Conservation (phyloP, 805 yeast species). For the Yamadazyma akitaensis region DNA sequence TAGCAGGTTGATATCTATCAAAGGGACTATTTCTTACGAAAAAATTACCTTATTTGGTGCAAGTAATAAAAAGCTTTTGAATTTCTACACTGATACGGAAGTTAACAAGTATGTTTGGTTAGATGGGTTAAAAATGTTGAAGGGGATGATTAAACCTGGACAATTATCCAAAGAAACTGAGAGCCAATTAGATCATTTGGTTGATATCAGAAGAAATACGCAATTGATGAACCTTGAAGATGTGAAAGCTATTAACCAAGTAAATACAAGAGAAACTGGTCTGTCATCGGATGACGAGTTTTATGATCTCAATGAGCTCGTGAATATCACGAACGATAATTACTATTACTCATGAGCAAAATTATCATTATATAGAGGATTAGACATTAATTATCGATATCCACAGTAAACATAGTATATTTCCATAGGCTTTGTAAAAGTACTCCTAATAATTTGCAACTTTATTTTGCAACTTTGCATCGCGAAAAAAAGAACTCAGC, state of each 20-base stretch:
- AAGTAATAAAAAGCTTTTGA: slow-evolving; percentile 42
- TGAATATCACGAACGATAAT: slow-evolving; percentile 11
- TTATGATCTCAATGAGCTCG: slow-evolving; percentile 19
- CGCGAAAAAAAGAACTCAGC: slow-evolving; percentile 1
- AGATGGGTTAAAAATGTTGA: slow-evolving; percentile 64
- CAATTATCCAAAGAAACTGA: slow-evolving; percentile 37
- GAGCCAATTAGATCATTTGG: slow-evolving; percentile 30
- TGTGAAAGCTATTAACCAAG: slow-evolving; percentile 3
- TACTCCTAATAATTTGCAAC: not conserved
- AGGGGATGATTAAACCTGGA: slow-evolving; percentile 29
- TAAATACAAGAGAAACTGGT: slow-evolving; percentile 6
- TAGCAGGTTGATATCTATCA: slow-evolving; percentile 49
- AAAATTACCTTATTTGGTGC: slow-evolving; percentile 50
- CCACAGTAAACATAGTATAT: too few relatives aligned
- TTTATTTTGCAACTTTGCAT: not conserved
- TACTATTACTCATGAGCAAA: slow-evolving; percentile 2
- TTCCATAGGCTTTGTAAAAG: too few relatives aligned
- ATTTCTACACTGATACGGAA: slow-evolving; percentile 68
- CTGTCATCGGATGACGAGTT: slow-evolving; percentile 24
- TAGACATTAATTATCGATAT: too few relatives aligned
- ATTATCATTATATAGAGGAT: too few relatives aligned
- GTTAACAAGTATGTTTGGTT: slow-evolving; percentile 71
- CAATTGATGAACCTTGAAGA: slow-evolving; percentile 38
- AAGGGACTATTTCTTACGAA: slow-evolving; percentile 55
- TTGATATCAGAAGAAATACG: slow-evolving; percentile 37